These are phyloP conservation scores for Taphrina flavorubra DNA, from an alignment of 1,139 yeast species.

Conservation along the genomic window DNA sequence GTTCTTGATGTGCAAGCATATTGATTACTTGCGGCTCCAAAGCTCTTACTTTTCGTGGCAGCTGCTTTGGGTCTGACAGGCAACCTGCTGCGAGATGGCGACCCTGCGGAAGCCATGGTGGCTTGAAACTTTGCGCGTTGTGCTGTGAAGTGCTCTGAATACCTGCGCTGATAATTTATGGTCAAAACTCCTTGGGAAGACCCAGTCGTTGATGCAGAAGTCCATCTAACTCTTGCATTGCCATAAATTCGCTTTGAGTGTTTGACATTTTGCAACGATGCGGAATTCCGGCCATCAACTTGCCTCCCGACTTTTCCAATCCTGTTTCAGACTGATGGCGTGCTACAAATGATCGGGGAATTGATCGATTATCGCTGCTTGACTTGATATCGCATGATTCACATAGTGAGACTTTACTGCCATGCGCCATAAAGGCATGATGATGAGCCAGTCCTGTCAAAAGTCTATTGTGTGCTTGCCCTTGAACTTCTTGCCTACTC, in stretches of 20 bases:
- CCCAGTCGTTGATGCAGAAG: no score
- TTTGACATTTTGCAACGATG: no score
- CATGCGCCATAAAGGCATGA: background rate
- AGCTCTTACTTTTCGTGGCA: background rate
- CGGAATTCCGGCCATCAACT: no score
- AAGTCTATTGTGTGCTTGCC: conserved; percentile 42
- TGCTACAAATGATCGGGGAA: background rate
- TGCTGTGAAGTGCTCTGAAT: no score
- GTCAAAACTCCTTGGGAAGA: no score
- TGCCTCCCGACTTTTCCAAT: no score
- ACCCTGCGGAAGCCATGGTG: background rate
- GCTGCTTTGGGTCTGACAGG: background rate
- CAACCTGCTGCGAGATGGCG: background rate
- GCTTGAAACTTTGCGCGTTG: no score
- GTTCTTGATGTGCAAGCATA: background rate
- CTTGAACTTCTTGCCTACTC: conserved; percentile 86
- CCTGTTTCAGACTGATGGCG: background rate
- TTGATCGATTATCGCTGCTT: background rate
- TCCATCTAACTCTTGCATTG: no score
- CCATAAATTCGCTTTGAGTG: no score
- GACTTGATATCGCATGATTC: background rate
- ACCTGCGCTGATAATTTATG: no score
- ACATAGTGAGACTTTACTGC: background rate
- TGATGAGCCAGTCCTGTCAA: conserved; percentile 2
- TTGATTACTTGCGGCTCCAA: background rate